Conservation (phyloP, 2,329 filamentous ascomycete genomes). For the Venturia aucupariae region DNA sequence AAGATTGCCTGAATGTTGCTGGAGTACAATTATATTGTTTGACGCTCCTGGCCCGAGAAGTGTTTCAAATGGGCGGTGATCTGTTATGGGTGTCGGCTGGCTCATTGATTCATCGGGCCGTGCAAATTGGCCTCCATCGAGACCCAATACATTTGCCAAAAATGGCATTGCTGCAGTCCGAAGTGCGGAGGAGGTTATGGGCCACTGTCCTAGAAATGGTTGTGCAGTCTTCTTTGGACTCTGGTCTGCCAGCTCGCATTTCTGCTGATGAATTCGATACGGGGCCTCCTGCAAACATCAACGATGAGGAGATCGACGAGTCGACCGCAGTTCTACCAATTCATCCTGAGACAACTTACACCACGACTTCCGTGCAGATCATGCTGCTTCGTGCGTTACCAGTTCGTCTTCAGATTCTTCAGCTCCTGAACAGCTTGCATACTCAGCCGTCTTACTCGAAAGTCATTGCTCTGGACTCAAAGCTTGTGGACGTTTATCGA, state of each 20-base stretch:
- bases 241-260: slow-evolving; percentile 24
- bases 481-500: slow-evolving; percentile 23
- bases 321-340: slow-evolving; percentile 15
- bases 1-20: slow-evolving; percentile 21
- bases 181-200: slow-evolving; percentile 28
- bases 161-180: slow-evolving; percentile 19
- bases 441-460: slow-evolving; percentile 25
- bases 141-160: slow-evolving; percentile 22
- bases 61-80: slow-evolving; percentile 25
- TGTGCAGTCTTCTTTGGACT: slow-evolving; percentile 25
- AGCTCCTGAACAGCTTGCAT: slow-evolving; percentile 25
- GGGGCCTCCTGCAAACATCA: slow-evolving; percentile 17
- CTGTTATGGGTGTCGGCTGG: slow-evolving; percentile 29
- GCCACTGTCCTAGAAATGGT: slow-evolving; percentile 28
- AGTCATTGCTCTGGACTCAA: slow-evolving; percentile 21
- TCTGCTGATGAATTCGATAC: slow-evolving; percentile 27
- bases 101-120: slow-evolving; percentile 23
- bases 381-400: slow-evolving; percentile 18
- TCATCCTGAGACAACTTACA: slow-evolving; percentile 17
- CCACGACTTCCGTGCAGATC: slow-evolving; percentile 21
- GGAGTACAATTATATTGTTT: slow-evolving; percentile 30
- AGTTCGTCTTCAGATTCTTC: slow-evolving; percentile 18
- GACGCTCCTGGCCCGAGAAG: slow-evolving; percentile 26
- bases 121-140: slow-evolving; percentile 27
- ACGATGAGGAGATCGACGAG: slow-evolving; percentile 21